phyloP scores from a whole-genome alignment of 257 asterid genomes.

The Forsythia suspensa region DNA sequence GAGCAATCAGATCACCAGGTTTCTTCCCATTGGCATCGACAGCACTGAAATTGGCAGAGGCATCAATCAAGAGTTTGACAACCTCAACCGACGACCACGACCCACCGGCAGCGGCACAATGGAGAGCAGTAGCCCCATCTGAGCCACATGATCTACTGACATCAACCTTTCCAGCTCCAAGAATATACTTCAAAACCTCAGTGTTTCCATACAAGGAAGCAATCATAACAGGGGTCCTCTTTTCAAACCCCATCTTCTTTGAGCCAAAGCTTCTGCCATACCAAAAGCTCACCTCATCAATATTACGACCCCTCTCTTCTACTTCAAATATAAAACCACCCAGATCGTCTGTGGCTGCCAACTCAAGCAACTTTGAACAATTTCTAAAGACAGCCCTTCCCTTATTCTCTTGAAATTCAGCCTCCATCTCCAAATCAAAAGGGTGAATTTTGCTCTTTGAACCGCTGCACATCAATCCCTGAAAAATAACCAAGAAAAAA shows the following conservation, averaged over 20 bases:
- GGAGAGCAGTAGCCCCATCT: constrained; percentile 83
- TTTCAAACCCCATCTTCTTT: constrained; percentile 71
- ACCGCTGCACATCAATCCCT: constrained; percentile 52
- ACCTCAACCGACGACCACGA: constrained; percentile 48
- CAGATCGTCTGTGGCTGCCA: constrained; percentile 73
- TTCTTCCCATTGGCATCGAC: constrained; percentile 60
- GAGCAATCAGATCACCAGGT: constrained; percentile 61
- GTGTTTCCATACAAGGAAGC: constrained; percentile 79
- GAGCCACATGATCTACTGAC: constrained; percentile 69
- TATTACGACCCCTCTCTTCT: constrained; percentile 55
- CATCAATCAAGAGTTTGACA: constrained; percentile 52
- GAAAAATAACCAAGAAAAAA: constrained; percentile 21
- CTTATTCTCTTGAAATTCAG: constrained; percentile 28
- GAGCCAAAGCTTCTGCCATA: constrained; percentile 69
- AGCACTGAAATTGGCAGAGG: constrained; percentile 48
- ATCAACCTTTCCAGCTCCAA: constrained; percentile 53
- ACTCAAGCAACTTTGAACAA: constrained; percentile 73
- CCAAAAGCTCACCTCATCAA: constrained; percentile 68
- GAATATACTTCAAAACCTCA: constrained; percentile 52
- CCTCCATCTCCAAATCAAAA: constrained; percentile 51
- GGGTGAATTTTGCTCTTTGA: constrained; percentile 38
- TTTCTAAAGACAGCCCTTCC: constrained; percentile 15
- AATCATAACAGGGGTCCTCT: constrained; percentile 74
- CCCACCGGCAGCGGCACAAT: constrained; percentile 84
- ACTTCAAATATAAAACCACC: constrained; percentile 51